Evolutionary conservation across 208 protist genomes (phyloP), one percentile per base, ranked within the genome.

Genomic region (Angomonas ambiguus): DNA sequence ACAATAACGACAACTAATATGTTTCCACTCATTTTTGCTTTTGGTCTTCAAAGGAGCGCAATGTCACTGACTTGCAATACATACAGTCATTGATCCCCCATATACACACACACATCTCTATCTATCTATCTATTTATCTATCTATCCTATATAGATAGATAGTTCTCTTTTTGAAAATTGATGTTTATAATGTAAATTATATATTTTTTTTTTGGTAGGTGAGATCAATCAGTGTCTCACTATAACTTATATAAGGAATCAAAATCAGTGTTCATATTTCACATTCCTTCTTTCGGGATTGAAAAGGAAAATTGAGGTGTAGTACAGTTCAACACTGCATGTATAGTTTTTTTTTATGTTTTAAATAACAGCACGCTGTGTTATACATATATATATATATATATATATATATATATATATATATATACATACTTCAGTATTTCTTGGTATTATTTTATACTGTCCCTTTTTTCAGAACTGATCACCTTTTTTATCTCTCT

Each of bases 341-440:
- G 35, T 41, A 41, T 41, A 41, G 35, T 28, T 55, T 18, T 28
- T 28, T 55, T 41, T 18, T 41, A 41, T 5, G 4, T 55, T 18
- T 28, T 28, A 25, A 20, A 10, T 18, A 30, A 30, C 49, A 4
- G 49, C 22, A 28, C 24, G 16, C 22, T 55, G 18, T 55, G 18
- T 4, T 55, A 48, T 48, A 48, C 18, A 48, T 59, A 30, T 59
- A 30, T 59, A 59, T 59, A 59, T 59, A 59, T 32, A 35, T 35
- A 30, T 35, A 59, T 4, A 32, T 35, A 59, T 55, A 55, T 55
- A 55, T 59, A 30, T 59, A 30, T 59, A 59, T 59, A 59, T 59
- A 59, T 32, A 35, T 35, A 30, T 35, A 59, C 11, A 32, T 35
- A 59, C 5, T 28, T 35, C 24, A 18, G 20, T 59, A 20, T 55